These are phyloP conservation scores for Flaveria bidentis DNA, from an alignment of 129 eudicot genomes.

Conservation along the genomic window DNA sequence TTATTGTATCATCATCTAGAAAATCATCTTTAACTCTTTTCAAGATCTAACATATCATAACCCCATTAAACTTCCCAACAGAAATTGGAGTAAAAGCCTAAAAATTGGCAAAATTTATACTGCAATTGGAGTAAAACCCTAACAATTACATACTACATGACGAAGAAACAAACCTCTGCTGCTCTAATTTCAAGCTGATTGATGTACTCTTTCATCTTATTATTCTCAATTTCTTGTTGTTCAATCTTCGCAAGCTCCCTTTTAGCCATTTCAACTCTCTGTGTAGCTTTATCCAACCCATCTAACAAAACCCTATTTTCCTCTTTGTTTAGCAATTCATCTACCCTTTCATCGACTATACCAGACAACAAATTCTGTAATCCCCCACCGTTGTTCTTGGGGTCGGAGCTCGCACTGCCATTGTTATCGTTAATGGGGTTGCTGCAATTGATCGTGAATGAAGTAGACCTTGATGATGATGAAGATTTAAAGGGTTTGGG, in stretches of 20 bases:
- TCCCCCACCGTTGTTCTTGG: conserved; percentile 34
- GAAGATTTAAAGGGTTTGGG: conserved; percentile 27
- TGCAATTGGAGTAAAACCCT: neutral
- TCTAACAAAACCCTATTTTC: conserved; percentile 80
- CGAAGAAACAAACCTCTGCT: conserved; percentile 55
- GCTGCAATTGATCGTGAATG: conserved; percentile 33
- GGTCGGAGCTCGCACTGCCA: conserved; percentile 16
- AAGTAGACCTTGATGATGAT: conserved; percentile 5
- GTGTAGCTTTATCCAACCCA: conserved; percentile 74
- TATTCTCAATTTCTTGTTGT: conserved; percentile 66
- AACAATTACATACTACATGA: neutral
- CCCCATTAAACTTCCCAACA: neutral
- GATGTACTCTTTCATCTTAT: conserved; percentile 54
- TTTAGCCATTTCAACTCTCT: conserved; percentile 76
- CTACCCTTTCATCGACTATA: conserved; percentile 73
- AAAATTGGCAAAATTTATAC: neutral
- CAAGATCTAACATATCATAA: conserved; percentile 3
- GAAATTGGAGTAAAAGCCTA: neutral
- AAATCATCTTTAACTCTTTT: neutral
- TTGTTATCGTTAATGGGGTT: conserved; percentile 1
- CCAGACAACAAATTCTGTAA: conserved; percentile 62
- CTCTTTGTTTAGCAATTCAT: conserved; percentile 59
- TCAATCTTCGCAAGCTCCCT: conserved; percentile 74
- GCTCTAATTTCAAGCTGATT: conserved; percentile 73
- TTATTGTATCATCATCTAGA: neutral